Conservation (phyloP, 169 alveolate species). For the Eimeria acervulina region DNA sequence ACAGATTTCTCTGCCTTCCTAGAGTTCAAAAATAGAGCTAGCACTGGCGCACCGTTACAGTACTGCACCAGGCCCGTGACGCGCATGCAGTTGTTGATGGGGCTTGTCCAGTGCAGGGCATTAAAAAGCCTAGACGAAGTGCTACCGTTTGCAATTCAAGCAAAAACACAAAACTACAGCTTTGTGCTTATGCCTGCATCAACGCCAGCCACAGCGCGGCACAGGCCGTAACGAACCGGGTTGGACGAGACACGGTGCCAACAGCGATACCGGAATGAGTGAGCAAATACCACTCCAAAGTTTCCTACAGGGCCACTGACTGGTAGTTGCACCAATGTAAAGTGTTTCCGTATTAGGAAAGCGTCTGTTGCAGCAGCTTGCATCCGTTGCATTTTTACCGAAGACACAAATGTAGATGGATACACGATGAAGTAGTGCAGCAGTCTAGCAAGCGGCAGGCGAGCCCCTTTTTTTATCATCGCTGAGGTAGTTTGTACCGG, state of each 20-base stretch:
- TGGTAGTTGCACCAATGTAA: no score
- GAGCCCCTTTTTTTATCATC: no score
- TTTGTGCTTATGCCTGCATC: background rate
- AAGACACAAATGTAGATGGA: no score
- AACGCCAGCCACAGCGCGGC: background rate
- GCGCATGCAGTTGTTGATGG: constrained; percentile 4
- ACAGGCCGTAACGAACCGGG: background rate
- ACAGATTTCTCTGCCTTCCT: background rate
- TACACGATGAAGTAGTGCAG: no score
- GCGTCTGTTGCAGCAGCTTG: no score
- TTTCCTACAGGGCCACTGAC: no score
- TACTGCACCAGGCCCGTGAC: background rate
- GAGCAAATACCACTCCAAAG: no score
- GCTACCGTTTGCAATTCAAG: background rate
- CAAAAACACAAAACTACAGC: background rate
- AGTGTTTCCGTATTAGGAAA: no score
- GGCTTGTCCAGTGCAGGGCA: background rate
- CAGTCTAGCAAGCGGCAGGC: no score
- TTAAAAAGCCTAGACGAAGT: background rate
- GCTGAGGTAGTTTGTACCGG: no score
- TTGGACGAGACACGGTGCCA: background rate
- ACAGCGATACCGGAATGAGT: no score
- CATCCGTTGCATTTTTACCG: no score
- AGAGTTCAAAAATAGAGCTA: background rate
- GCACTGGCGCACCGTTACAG: background rate